These are phyloP conservation scores for Fusarium stilboides DNA, from an alignment of 2,329 filamentous ascomycete genomes.

Conservation along the genomic window DNA sequence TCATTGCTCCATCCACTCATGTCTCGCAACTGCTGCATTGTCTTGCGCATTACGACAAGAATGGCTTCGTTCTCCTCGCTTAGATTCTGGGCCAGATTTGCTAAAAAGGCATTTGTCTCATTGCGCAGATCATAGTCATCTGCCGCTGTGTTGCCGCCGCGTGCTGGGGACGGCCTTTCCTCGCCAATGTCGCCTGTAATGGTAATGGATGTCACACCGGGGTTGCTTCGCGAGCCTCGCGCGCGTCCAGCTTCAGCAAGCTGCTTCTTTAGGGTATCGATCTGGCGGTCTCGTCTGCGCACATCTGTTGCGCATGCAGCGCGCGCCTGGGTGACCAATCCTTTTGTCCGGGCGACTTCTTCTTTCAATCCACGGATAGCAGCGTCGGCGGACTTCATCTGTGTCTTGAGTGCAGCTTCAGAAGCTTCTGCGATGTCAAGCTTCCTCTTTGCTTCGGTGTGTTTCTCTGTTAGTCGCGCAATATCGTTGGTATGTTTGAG, in stretches of 20 bases:
- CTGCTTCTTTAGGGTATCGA: slow-evolving; percentile 90
- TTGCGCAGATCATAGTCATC: slow-evolving; percentile 79
- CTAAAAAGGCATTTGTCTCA: slow-evolving; percentile 93
- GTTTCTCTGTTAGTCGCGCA: slow-evolving; percentile 69
- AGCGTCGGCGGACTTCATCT: slow-evolving; percentile 81
- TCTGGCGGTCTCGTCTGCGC: slow-evolving; percentile 89
- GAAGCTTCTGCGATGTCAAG: slow-evolving; percentile 76
- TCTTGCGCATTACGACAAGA: slow-evolving; percentile 78
- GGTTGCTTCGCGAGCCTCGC: slow-evolving; percentile 69
- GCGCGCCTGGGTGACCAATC: slow-evolving; percentile 85
- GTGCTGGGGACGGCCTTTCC: slow-evolving; percentile 58
- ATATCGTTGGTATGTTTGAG: slow-evolving; percentile 81
- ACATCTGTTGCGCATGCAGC: slow-evolving; percentile 92
- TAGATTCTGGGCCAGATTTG: slow-evolving; percentile 83
- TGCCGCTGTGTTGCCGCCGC: slow-evolving; percentile 43
- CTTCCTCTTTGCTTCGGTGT: slow-evolving; percentile 69
- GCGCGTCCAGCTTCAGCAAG: slow-evolving; percentile 79
- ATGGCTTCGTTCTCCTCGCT: slow-evolving; percentile 94
- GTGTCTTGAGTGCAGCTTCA: slow-evolving; percentile 77
- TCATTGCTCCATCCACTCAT: slow-evolving; percentile 72
- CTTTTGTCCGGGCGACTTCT: slow-evolving; percentile 84
- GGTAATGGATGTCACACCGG: slow-evolving; percentile 70
- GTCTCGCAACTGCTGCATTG: slow-evolving; percentile 79
- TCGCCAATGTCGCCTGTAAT: slow-evolving; percentile 70
- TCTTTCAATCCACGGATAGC: slow-evolving; percentile 85